Base-by-base conservation (phyloP, 2,329 filamentous ascomycete genomes). In the Tolypocladium paradoxum region DNA sequence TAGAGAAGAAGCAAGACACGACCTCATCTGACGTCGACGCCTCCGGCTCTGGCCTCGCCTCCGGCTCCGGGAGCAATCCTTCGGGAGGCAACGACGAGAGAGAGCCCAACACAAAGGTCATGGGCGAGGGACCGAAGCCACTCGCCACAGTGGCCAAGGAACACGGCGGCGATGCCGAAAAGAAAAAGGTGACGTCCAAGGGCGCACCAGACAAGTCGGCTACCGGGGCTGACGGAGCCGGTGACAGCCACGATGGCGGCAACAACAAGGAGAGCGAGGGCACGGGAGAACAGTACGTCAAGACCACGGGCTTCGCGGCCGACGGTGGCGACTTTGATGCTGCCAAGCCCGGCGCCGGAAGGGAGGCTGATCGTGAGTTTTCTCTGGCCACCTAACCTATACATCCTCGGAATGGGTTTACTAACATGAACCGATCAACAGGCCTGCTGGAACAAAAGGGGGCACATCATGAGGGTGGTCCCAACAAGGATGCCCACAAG, bases 311-410 rank as follows among this genome's bases (percentile, higher is more conserved):
- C 0, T 64, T 86, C 31, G 68, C 72, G 35, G 81, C 82, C 18
- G 83, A 88, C 38, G 84, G 84, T 0, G 84, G 84, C 6, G 75
- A 87, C 59, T 86, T 87, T 62, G 84, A 87, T 60, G 82, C 79
- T 4, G 70, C 76, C 8, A 77, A 77, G 55, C 77, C 83, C 0
- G 84, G 84, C 12, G 85, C 85, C 12, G 83, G 82, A 3, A 70
- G 68, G 36, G 85, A 88, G 65, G 84, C 84, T 56, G 82, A 85
- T 58, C 77, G 85, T 84, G 67, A 69, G 76, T 73, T 7, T 27
- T 9, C 20, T 14, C 16, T 8, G 14, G 22, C 3, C 9, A 16
- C 4, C 43, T 11, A 11, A n/a, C 27, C 4, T 16, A 20, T 33
- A 3, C 43, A 27, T 12, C 2, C 8, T 31, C 27, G n/a, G 8